phyloP scores from a whole-genome alignment of 352 stramenopile genomes.

The Pilasporangium apinafurcum region DNA sequence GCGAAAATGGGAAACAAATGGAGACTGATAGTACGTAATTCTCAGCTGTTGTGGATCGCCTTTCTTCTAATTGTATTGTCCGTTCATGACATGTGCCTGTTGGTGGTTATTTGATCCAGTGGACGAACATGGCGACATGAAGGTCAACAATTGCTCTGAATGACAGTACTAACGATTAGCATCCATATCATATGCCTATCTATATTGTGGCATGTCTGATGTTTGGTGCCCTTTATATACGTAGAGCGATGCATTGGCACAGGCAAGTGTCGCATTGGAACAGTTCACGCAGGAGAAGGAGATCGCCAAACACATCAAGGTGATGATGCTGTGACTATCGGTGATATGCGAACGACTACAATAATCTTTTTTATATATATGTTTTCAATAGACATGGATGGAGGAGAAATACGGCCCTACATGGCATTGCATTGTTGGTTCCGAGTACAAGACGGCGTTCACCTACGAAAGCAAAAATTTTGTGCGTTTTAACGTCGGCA shows the following conservation, averaged over 20 bases:
- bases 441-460: slow-evolving; percentile 70
- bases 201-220: neutral
- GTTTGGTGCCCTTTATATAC: neutral
- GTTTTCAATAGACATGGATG: slow-evolving; percentile 30
- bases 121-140: slow-evolving; percentile 83
- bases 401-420: slow-evolving; percentile 45
- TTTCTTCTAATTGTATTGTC: neutral
- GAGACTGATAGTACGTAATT: slow-evolving; percentile 64
- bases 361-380: neutral
- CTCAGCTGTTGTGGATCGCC: neutral
- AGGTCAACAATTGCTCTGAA: slow-evolving; percentile 18
- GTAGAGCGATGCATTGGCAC: slow-evolving; percentile 58
- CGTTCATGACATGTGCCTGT: neutral
- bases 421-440: slow-evolving; percentile 76
- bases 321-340: no score
- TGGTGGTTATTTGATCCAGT: slow-evolving; percentile 22
- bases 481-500: slow-evolving; percentile 78
- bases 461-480: slow-evolving; percentile 84
- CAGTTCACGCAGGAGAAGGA: slow-evolving; percentile 77
- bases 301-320: slow-evolving; percentile 76
- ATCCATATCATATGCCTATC: neutral
- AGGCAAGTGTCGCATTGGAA: slow-evolving; percentile 62
- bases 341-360: no score
- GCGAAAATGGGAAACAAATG: slow-evolving; percentile 73
- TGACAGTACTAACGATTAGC: neutral